These are phyloP conservation scores for Leptographium galeiforme DNA, from an alignment of 2,329 filamentous ascomycete species.

Conservation along the genomic window DNA sequence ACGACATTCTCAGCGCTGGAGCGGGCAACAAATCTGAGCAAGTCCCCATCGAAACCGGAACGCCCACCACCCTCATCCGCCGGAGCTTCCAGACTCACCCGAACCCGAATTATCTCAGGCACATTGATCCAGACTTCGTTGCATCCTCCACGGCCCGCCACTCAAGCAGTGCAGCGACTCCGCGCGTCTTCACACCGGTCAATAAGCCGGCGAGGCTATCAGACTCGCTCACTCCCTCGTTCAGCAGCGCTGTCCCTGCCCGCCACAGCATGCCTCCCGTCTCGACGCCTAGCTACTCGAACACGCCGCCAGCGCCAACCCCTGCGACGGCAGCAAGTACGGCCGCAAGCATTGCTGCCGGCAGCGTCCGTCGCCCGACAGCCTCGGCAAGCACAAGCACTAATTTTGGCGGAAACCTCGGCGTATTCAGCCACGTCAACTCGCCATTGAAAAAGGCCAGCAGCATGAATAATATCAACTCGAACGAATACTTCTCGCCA, in stretches of 20 bases:
- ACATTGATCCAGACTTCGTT: constrained; percentile 53
- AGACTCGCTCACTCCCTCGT: constrained; percentile 19
- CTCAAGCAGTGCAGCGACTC: constrained; percentile 22
- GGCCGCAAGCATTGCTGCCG: constrained; percentile 4
- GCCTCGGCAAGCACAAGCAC: constrained; percentile 11
- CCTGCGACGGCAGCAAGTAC: constrained; percentile 3
- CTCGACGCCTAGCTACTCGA: background rate
- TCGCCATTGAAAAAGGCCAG: constrained; percentile 72
- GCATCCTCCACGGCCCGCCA: constrained; percentile 24
- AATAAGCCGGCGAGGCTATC: constrained; percentile 13
- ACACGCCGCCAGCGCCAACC: background rate
- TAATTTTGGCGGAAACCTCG: constrained; percentile 58
- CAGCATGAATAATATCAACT: constrained; percentile 43
- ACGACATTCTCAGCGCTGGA: constrained; percentile 18
- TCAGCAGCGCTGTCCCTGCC: constrained; percentile 3
- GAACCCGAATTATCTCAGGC: constrained; percentile 65
- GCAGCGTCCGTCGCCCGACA: constrained; percentile 11
- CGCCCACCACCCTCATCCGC: constrained; percentile 50
- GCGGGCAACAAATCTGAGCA: background rate
- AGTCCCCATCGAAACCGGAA: constrained; percentile 31
- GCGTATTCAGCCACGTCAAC: constrained; percentile 64
- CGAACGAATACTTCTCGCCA: constrained; percentile 29
- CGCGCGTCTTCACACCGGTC: constrained; percentile 30
- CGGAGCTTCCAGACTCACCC: constrained; percentile 69
- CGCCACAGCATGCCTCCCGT: constrained; percentile 12